These are phyloP conservation scores for Agapanthus africanus DNA, from an alignment of 106 monocot genomes.

Conservation along the genomic window DNA sequence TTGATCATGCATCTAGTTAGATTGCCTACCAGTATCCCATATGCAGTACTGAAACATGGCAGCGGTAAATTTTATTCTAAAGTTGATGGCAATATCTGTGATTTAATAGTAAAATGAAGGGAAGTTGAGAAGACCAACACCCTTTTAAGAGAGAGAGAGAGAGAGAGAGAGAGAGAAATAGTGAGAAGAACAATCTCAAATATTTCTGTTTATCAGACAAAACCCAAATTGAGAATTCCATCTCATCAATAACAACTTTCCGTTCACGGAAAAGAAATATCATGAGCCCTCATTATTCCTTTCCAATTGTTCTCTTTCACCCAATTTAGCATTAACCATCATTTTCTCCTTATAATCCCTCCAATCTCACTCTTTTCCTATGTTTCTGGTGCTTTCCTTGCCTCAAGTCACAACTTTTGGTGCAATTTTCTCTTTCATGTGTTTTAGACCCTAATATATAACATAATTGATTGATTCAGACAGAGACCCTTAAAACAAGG, in stretches of 20 bases:
- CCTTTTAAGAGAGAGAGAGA: background rate
- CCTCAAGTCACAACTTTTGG: background rate
- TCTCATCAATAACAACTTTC: constrained; percentile 22
- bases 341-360: constrained; percentile 3
- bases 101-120: constrained; percentile 9
- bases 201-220: background rate
- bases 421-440: background rate
- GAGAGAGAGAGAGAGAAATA: constrained; percentile 1
- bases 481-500: background rate
- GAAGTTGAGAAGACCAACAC: constrained; percentile 13
- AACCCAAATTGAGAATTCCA: constrained; percentile 17
- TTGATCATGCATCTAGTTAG: too few relatives aligned
- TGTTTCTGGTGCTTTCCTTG: constrained; percentile 14
- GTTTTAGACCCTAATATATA: background rate
- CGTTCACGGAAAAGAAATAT: constrained; percentile 14
- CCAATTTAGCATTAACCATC: background rate
- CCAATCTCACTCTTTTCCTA: background rate
- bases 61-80: background rate
- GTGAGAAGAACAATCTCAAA: constrained; percentile 20
- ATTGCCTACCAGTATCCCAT: too few relatives aligned
- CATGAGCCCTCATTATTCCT: constrained; percentile 6
- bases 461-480: constrained; percentile 1
- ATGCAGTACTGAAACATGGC: background rate
- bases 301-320: constrained; percentile 5
- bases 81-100: constrained; percentile 6